Base-by-base conservation (phyloP, 768 basidiomycete genomes). In the Albatrellus ellisii region DNA sequence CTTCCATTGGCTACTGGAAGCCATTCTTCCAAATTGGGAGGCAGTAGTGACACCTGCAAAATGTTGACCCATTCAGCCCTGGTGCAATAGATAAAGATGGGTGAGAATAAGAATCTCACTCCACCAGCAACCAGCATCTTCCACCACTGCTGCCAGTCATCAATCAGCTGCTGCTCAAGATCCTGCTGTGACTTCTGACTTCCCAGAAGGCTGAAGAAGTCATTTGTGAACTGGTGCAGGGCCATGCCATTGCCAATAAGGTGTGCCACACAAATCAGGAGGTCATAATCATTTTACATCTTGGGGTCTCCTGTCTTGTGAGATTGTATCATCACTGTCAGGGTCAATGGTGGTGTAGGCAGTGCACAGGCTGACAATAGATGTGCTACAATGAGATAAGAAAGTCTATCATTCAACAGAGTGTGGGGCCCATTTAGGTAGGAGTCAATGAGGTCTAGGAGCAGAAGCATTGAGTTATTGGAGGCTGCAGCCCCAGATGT, bases 181-280 rank as follows among this genome's bases (percentile, higher is more conserved):
- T 62, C 61, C 36, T 52, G 45, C 15, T 54, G 48, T 20, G 55
- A 53, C 33, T 46, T 53, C 4, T 49, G 51, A 35, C 53, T 47
- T 0, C 70, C 77, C 29, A 88, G 62, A 3, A 89, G 62, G 14
- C 62, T 57, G 55, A 88, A 80, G 54, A 89, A 77, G 49, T 88
- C 82, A 56, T 86, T 85, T 20, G 81, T 83, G 47, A 80, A 82
- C 45, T 73, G 68, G 59, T 89, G 85, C 14, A 89, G 66, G 1
- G 85, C 81, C 78, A 88, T 87, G 17, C 88, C 88, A 55, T 91
- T 87, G 15, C 85, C 86, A 35, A 89, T 58, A 57, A 80, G 89
- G 56, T 91, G 88, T 5, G 81, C 73, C 3, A 80, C 77, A 48
- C 78, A 79, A 36, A 91, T 69, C 47, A 85, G 62, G 41, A 88